A percentile compares a stretch with the other conserved stretches of the same genome.
Conservation (phyloP, 305 asterid genomes). For the Rubia peregrina region DNA sequence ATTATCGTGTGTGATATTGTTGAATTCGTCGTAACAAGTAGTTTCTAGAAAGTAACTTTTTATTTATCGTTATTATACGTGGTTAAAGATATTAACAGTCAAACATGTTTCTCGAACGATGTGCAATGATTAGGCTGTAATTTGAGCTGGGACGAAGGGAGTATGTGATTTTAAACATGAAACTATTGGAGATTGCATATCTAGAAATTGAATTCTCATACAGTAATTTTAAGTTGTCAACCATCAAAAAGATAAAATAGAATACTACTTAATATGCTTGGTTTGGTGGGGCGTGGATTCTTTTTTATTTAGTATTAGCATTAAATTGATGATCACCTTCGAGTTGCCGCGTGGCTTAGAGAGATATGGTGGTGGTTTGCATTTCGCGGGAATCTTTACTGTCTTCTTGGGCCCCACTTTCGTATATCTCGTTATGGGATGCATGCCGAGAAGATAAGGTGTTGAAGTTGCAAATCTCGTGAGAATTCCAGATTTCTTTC, state of each 20-base stretch:
- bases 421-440: not conserved
- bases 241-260: not conserved
- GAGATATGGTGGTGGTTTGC: conserved; percentile 20
- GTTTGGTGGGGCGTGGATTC: not conserved
- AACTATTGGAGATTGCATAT: too few species aligned
- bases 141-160: too few species aligned
- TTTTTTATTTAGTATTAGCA: not conserved
- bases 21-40: too few species aligned
- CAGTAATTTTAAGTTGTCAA: not conserved
- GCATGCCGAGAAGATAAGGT: conserved; percentile 20
- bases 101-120: too few species aligned
- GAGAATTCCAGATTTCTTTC: conserved; percentile 12
- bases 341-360: conserved; percentile 60
- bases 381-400: not conserved
- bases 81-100: too few species aligned
- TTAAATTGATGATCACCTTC: conserved; percentile 27
- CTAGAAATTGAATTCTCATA: too few species aligned
- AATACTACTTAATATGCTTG: not conserved
- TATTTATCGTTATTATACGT: too few species aligned
- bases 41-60: too few species aligned
- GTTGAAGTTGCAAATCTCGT: conserved; percentile 16
- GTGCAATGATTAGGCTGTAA: too few species aligned
- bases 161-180: too few species aligned
- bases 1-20: too few species aligned
- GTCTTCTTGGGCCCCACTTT: not conserved